phyloP scores from a whole-genome alignment of 106 monocot genomes.

The Phalaenopsis equestris region DNA sequence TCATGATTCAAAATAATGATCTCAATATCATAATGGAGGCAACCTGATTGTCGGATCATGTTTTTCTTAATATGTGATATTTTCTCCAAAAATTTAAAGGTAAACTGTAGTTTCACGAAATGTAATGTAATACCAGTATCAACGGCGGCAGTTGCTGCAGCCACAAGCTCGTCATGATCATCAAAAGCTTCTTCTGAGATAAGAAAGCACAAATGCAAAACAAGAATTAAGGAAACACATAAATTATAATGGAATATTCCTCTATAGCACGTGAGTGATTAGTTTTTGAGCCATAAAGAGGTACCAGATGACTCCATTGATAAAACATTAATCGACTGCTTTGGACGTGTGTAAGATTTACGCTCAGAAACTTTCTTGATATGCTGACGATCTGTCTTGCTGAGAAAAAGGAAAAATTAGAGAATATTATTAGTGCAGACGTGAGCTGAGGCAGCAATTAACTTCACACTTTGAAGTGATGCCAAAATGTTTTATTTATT shows the following conservation, averaged over 20 bases:
- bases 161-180: slow-evolving; percentile 62
- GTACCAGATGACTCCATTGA: slow-evolving; percentile 45
- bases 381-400: slow-evolving; percentile 45
- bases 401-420: slow-evolving; percentile 8
- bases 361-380: slow-evolving; percentile 53
- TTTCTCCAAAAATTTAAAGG: neutral
- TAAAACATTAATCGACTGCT: slow-evolving; percentile 20
- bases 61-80: neutral
- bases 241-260: neutral
- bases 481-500: neutral
- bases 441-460: neutral
- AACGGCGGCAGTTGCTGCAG: slow-evolving; percentile 60
- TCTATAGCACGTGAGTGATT: neutral
- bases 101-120: neutral
- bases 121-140: slow-evolving; percentile 28
- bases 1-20: neutral
- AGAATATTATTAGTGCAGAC: neutral
- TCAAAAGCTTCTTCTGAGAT: slow-evolving; percentile 44
- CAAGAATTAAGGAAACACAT: neutral
- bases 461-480: neutral
- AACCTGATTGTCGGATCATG: neutral
- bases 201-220: slow-evolving; percentile 8
- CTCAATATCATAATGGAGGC: neutral
- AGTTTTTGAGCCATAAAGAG: neutral
- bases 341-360: slow-evolving; percentile 36